Percentiles rank a stretch among this genome's conserved stretches.
These are phyloP conservation scores for Acacia melanoxylon DNA, from an alignment of 306 rosid genomes.

Conservation along the genomic window DNA sequence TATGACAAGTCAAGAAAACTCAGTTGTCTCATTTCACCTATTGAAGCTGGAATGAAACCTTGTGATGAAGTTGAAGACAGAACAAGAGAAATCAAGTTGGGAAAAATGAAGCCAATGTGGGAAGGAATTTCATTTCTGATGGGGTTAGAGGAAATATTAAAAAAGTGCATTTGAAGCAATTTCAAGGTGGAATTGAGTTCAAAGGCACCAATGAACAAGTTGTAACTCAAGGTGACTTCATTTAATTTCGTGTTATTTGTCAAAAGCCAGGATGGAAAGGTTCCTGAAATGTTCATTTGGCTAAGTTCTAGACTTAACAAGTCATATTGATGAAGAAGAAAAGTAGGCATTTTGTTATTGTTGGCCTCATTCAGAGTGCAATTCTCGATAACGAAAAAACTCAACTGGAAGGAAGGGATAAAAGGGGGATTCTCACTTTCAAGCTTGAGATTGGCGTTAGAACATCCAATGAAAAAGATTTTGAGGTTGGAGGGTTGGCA, in stretches of 20 bases:
- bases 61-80: constrained; percentile 5
- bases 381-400: neutral
- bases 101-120: neutral
- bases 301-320: neutral
- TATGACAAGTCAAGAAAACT: constrained; percentile 3
- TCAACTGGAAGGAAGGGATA: constrained; percentile 22
- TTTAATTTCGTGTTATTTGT: constrained; percentile 19
- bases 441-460: neutral
- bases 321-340: constrained; percentile 21
- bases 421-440: constrained; percentile 31
- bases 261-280: constrained; percentile 28
- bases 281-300: neutral
- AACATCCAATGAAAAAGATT: neutral
- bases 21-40: constrained; percentile 1
- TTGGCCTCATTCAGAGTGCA: constrained; percentile 1
- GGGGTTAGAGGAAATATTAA: constrained; percentile 16
- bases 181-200: neutral
- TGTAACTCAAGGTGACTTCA: neutral
- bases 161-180: neutral
- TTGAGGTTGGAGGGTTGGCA: constrained; percentile 27
- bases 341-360: constrained; percentile 14
- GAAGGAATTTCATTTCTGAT: constrained; percentile 13
- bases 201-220: neutral
- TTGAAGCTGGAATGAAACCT: constrained; percentile 9
- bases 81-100: neutral